Conservation (phyloP, 2,329 filamentous ascomycete genomes). For the Dactylonectria macrodidyma region DNA sequence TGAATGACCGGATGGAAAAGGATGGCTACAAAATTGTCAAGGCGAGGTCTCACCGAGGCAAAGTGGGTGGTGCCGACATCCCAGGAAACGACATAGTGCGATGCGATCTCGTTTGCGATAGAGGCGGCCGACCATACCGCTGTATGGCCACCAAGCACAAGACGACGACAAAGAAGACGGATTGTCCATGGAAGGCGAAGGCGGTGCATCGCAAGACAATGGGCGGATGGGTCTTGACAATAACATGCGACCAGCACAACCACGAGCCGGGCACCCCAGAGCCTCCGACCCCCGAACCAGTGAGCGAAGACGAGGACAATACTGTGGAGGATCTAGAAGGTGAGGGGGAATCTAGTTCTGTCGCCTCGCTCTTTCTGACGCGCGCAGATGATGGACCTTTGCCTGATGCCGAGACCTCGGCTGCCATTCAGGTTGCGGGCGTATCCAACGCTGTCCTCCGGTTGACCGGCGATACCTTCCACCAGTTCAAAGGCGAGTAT, state of each 20-base stretch:
- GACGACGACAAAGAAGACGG: slow-evolving; percentile 62
- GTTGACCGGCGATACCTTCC: slow-evolving; percentile 60
- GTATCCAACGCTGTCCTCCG: slow-evolving; percentile 56
- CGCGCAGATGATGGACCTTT: slow-evolving; percentile 48
- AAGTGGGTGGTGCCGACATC: slow-evolving; percentile 57
- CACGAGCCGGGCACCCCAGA: slow-evolving; percentile 62
- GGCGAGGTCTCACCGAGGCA: slow-evolving; percentile 59
- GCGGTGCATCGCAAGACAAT: slow-evolving; percentile 60
- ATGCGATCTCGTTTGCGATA: slow-evolving; percentile 62
- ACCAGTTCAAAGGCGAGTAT: slow-evolving; percentile 61
- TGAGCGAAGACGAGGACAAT: slow-evolving; percentile 53
- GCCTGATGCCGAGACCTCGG: slow-evolving; percentile 55
- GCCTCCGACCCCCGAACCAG: slow-evolving; percentile 54
- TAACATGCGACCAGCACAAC: slow-evolving; percentile 61
- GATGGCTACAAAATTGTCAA: slow-evolving; percentile 64
- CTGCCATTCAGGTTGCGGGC: slow-evolving; percentile 57
- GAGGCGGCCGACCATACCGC: slow-evolving; percentile 60
- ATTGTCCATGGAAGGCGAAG: slow-evolving; percentile 63
- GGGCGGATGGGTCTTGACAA: slow-evolving; percentile 61
- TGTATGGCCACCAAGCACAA: slow-evolving; percentile 62
- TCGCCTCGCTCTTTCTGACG: slow-evolving; percentile 32
- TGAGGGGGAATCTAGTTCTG: slow-evolving; percentile 33
- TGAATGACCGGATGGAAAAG: slow-evolving; percentile 59
- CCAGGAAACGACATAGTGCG: slow-evolving; percentile 61
- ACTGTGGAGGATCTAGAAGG: slow-evolving; percentile 46